Percentiles rank a stretch among this genome's conserved stretches.
phyloP scores from a whole-genome alignment of 1,284 basidiomycete species.

The Cryptococcus amylolentus region DNA sequence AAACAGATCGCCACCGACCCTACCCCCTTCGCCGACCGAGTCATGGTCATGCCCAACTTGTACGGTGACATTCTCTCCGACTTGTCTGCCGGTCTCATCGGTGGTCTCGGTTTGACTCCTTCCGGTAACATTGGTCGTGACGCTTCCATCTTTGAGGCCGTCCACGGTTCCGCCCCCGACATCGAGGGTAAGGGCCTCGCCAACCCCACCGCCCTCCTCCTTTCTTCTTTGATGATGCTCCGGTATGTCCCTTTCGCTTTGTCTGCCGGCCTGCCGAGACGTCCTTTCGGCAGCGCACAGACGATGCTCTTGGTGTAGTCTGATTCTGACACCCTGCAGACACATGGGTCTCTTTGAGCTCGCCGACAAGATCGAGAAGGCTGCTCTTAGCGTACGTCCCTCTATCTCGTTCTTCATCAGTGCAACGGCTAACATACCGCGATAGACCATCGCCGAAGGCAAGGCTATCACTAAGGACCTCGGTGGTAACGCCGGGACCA shows the following conservation, averaged over 20 bases:
- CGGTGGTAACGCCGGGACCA: constrained; percentile 82
- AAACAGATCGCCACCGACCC: constrained; percentile 84
- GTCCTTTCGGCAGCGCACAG: neutral
- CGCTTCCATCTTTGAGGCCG: constrained; percentile 99
- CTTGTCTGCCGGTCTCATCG: constrained; percentile 98
- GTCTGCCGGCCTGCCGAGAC: neutral
- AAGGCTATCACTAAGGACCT: constrained; percentile 88
- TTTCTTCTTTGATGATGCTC: constrained; percentile 97
- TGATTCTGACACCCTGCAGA: constrained; percentile 51
- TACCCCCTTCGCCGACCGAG: constrained; percentile 86
- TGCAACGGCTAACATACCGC: constrained; percentile 56
- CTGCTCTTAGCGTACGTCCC: constrained; percentile 68
- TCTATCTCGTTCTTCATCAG: constrained; percentile 3
- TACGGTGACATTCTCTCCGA: constrained; percentile 95
- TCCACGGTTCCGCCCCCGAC: constrained; percentile 84
- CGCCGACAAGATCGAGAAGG: constrained; percentile 88
- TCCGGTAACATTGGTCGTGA: constrained; percentile 98
- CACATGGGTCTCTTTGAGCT: constrained; percentile 90
- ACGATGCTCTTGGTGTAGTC: neutral
- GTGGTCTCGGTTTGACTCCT: constrained; percentile 94
- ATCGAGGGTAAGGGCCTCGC: constrained; percentile 85
- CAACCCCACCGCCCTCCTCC: constrained; percentile 93
- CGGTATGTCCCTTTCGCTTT: constrained; percentile 56
- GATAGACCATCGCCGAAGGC: constrained; percentile 88
- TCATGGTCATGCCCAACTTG: constrained; percentile 99